Evolutionary conservation across 2,329 filamentous ascomycete genomes (phyloP).

Genomic region (Sporothrix globosa): DNA sequence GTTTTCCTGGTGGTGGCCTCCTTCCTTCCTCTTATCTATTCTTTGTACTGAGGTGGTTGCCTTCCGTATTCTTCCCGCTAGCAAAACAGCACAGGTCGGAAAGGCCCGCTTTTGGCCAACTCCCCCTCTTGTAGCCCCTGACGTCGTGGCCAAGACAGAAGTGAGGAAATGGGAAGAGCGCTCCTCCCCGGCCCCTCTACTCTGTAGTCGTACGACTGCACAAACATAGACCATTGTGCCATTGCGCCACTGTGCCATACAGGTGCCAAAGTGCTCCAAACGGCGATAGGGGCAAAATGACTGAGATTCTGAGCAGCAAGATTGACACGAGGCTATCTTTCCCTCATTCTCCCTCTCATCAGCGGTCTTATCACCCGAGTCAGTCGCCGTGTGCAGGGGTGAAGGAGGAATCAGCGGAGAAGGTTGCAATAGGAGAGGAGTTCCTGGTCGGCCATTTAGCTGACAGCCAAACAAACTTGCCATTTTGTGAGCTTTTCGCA

Average conservation of each 20-base stretch:
- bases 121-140: constrained; percentile 13
- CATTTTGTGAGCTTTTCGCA: not conserved
- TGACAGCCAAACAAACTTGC: not conserved
- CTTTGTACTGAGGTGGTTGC: too few species aligned
- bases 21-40: not conserved
- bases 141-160: not conserved
- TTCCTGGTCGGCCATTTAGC: not conserved
- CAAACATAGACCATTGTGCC: too few species aligned
- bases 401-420: constrained; percentile 8
- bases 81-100: constrained; percentile 16
- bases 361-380: not conserved
- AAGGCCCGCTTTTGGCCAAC: not conserved
- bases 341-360: constrained; percentile 2
- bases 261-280: not conserved
- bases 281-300: constrained; percentile 3
- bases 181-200: not conserved
- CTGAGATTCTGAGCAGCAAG: not conserved
- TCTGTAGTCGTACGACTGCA: too few species aligned
- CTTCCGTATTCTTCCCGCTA: too few species aligned
- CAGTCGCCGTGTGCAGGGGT: not conserved
- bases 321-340: not conserved
- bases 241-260: constrained; percentile 5
- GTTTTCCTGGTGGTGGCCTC: not conserved
- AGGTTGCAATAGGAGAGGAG: constrained; percentile 21
- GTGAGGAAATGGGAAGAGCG: not conserved